phyloP scores from a whole-genome alignment of 2,329 filamentous ascomycete genomes.

The Westerdykella ornata region DNA sequence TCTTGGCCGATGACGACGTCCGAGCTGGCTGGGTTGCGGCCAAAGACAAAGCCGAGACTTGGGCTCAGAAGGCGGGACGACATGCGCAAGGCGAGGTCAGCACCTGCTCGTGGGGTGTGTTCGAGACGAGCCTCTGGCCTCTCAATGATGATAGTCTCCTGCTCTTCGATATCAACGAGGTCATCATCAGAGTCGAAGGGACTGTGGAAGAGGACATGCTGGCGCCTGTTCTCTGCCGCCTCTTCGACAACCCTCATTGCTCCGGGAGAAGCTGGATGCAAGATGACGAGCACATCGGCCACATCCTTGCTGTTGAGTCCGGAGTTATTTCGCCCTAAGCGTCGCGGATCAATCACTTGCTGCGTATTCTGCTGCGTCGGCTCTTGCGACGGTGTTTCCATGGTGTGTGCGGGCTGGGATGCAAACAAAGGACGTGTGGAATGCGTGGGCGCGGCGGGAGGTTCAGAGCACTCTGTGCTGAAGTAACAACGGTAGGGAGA shows the following conservation, averaged over 20 bases:
- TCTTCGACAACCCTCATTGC: slow-evolving; percentile 64
- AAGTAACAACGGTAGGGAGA: background rate
- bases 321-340: slow-evolving; percentile 71
- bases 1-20: slow-evolving; percentile 64
- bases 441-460: background rate
- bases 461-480: background rate
- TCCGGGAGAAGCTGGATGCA: slow-evolving; percentile 69
- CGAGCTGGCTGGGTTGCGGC: slow-evolving; percentile 63
- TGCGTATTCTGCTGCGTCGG: slow-evolving; percentile 64
- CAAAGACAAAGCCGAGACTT: slow-evolving; percentile 73
- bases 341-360: slow-evolving; percentile 70
- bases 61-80: slow-evolving; percentile 65
- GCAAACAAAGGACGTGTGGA: background rate
- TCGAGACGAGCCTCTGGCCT: slow-evolving; percentile 12
- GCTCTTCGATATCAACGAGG: slow-evolving; percentile 34
- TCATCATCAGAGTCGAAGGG: slow-evolving; percentile 40
- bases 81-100: slow-evolving; percentile 71
- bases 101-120: slow-evolving; percentile 15
- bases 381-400: slow-evolving; percentile 28
- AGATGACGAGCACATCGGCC: slow-evolving; percentile 80
- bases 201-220: slow-evolving; percentile 51
- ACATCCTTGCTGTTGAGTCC: slow-evolving; percentile 77
- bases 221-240: slow-evolving; percentile 47
- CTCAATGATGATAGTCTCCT: slow-evolving; percentile 47
- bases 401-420: slow-evolving; percentile 4